Percentiles rank a stretch among this genome's conserved stretches.
Conservation (phyloP, 768 basidiomycete species). For the Leucocoprinus birnbaumii region DNA sequence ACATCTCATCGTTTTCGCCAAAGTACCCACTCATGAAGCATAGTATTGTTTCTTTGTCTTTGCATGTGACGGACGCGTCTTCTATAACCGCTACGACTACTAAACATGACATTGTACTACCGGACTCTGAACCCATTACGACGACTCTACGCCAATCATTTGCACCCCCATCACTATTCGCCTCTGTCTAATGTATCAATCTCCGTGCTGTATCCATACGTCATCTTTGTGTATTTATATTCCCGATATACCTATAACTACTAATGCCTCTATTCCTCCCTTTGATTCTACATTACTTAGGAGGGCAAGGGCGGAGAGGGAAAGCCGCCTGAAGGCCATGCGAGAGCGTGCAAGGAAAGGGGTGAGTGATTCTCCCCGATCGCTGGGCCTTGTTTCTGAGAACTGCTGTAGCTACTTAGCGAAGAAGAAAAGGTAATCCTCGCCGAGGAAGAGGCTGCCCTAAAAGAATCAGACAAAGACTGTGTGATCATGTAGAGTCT, state of each 20-base stretch:
- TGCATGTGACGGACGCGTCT: too few species aligned
- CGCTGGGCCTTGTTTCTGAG: constrained; percentile 1
- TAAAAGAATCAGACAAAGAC: constrained; percentile 38
- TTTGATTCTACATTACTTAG: constrained; percentile 28
- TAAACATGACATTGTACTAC: constrained; percentile 21
- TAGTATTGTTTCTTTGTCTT: constrained; percentile 35
- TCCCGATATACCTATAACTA: constrained; percentile 9
- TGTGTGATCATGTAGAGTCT: constrained; percentile 52
- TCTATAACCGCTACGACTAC: constrained; percentile 17
- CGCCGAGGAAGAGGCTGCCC: constrained; percentile 44
- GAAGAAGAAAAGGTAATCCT: constrained; percentile 64
- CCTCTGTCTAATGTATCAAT: constrained; percentile 50
- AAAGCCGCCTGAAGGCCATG: constrained; percentile 69
- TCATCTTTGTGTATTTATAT: constrained; percentile 20
- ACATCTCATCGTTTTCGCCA: constrained; percentile 17
- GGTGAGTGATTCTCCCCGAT: constrained; percentile 35
- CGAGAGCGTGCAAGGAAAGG: constrained; percentile 74
- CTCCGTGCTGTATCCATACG: constrained; percentile 18
- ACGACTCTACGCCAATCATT: constrained; percentile 43
- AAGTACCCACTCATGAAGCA: constrained; percentile 67
- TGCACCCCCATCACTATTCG: constrained; percentile 67
- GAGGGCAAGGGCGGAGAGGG: constrained; percentile 72
- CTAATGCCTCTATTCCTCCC: neutral
- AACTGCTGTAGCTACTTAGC: constrained; percentile 42
- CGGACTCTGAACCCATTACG: constrained; percentile 27